Percentiles rank a stretch among this genome's conserved stretches.
phyloP scores from a whole-genome alignment of 2,329 filamentous ascomycete genomes.

The Stagonosporopsis cucurbitacearum region DNA sequence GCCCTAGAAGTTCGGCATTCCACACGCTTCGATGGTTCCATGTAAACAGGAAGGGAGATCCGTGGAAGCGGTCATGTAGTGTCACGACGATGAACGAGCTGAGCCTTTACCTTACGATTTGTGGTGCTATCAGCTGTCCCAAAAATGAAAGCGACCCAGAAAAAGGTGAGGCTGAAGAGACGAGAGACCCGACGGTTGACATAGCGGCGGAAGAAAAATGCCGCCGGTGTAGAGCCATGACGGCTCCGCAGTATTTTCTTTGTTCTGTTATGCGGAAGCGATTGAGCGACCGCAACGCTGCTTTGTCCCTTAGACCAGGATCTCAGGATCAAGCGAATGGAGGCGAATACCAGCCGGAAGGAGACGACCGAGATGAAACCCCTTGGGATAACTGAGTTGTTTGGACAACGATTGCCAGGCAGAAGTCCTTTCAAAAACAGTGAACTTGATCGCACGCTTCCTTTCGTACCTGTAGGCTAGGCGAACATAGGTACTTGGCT shows the following conservation, averaged over 20 bases:
- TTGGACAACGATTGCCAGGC: background rate
- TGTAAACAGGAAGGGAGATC: background rate
- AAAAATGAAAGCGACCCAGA: background rate
- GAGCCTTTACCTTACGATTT: background rate
- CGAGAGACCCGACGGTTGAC: background rate
- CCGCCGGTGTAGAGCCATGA: background rate
- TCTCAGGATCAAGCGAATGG: background rate
- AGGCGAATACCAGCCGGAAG: background rate
- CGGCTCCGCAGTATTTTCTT: background rate
- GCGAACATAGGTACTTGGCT: no score
- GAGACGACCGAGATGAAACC: background rate
- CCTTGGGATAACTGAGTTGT: background rate
- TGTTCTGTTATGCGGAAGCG: conserved; percentile 3
- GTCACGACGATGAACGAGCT: background rate
- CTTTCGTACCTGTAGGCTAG: background rate
- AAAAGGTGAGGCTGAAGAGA: background rate
- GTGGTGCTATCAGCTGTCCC: background rate
- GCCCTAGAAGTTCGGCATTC: background rate
- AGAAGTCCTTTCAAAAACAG: background rate
- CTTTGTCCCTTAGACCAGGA: conserved; percentile 3
- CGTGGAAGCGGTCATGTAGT: background rate
- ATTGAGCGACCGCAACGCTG: background rate
- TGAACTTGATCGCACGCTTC: background rate
- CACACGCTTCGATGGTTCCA: background rate
- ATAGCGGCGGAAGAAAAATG: background rate